Base-by-base conservation (phyloP, 768 basidiomycete genomes). In the Suillus subalutaceus region DNA sequence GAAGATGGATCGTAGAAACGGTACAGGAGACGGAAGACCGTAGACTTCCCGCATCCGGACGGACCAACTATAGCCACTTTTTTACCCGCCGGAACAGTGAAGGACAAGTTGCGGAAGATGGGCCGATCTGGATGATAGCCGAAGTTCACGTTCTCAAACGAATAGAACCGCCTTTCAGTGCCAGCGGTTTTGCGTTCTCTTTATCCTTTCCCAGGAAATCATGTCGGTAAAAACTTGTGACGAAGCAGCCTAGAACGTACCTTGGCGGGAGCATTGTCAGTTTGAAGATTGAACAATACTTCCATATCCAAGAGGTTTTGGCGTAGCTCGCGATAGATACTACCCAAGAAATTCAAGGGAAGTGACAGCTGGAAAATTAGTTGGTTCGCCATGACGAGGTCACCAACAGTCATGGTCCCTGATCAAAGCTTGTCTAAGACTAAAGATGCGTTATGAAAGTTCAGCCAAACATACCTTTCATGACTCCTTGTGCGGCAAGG, bases 331-430 rank as follows among this genome's bases (percentile, higher is more conserved):
- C 97, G 93, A 73, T 99, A 99, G 62, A 99, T 96, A 2, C 96
- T 94, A 1, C 94, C 97, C 66, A 99, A 81, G 80, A 99, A 99
- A 79, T 99, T 99, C 67, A 99, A 88, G 4, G 97, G 97, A 40
- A 99, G 80, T 0, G 96, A 97, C 0, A 99, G 82, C 74, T 99
- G 97, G 82, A 99, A 99, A 41, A 99, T 95, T 32, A 99, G 85
- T 74, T 98, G 97, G 77, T 99, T 99, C 71, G 97, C 92, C 97
- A 99, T 99, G 70, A 99, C 97, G 16, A 99, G 86, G 73, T 99
- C 97, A 9, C 97, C 97, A 30, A 99, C 87, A 5, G 96, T 97
- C 97, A 99, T 99, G 0, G 93, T 94, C 9, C 96, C 96, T 96
- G 68, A 15, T 37, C 13, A 13, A 38, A 50, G 32, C 3, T 67